Conservation (phyloP, 1,284 basidiomycete species). For the Vanrija humicola region DNA sequence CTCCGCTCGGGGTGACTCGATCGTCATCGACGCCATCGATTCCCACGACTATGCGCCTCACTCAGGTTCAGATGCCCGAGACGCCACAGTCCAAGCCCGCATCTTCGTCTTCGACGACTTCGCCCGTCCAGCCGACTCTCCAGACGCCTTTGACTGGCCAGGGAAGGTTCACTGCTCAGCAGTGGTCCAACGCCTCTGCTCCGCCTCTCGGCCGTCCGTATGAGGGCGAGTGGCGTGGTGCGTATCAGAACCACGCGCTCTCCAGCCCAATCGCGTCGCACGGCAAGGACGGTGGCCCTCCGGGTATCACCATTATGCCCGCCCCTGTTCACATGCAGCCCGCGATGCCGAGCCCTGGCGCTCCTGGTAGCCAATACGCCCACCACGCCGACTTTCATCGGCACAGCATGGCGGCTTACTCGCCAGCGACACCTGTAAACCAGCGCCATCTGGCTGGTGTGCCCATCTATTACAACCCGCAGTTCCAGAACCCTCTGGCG, state of each 20-base stretch:
- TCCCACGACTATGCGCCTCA: background rate
- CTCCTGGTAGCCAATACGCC: no score
- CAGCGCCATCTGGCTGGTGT: background rate
- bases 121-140: constrained; percentile 12
- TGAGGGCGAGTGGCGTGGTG: constrained; percentile 4
- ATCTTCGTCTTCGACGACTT: constrained; percentile 4
- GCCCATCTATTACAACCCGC: constrained; percentile 5
- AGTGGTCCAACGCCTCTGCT: constrained; percentile 5
- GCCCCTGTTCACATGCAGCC: background rate
- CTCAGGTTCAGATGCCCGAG: background rate
- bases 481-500: background rate
- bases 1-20: background rate
- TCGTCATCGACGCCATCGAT: background rate
- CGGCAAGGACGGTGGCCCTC: background rate
- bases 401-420: background rate
- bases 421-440: constrained; percentile 1
- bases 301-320: no score
- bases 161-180: constrained; percentile 7
- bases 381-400: background rate
- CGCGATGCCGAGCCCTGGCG: no score
- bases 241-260: constrained; percentile 3
- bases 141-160: constrained; percentile 13
- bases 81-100: background rate
- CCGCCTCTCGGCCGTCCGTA: constrained; percentile 6
- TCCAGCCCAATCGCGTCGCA: constrained; percentile 2